Base-by-base conservation (phyloP, 75 land plant species). In the Adiantum capillusveneris region DNA sequence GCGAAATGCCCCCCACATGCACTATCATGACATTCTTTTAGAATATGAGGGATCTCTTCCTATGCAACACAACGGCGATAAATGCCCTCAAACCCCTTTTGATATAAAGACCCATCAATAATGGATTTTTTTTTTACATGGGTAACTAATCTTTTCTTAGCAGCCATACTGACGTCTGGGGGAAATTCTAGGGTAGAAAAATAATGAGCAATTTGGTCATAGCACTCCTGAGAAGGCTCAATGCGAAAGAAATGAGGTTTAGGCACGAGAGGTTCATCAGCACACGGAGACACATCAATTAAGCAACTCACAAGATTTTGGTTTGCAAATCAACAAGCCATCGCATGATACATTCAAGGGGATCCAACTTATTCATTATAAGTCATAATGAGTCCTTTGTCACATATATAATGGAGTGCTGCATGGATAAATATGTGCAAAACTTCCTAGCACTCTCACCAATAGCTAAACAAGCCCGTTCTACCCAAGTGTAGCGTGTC, bases 401-500 rank as follows among this genome's bases (percentile, higher is more conserved):
- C 0, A 63, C 37, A 52, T 27, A 49, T 13, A 63, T 19, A 6
- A 27, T n/a, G 16, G 50, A 49, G 25, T 25, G 36, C n/a, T 49
- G 28, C 25, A 12, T 20, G 9, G 29, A 30, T 20, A 31, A 36
- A 19, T 49, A 63, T 20, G 21, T 20, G 25, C 52, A 6, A 50
- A 50, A 50, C 11, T 50, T 50, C 6, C 31, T 2, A 58, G 39
- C n/a, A n/a, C 41, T 30, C 21, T 30, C 17, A 58, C 9, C 60
- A 58, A 34, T 58, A 20, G 27, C 56, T 26, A 62, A 44, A 18
- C 27, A 16, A 16, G 42, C 56, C 16, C 64, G 1, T 17, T 62
- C 64, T 46, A 25, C 45, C 27, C 51, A 43, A 24, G 57, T 62
- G 39, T 65, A 39, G 42, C 34, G 36, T 31, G 24, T 30, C 22